Percentiles rank a stretch among this genome's conserved stretches.
Conservation (phyloP, 306 rosid species). For the Dryas octopetala region DNA sequence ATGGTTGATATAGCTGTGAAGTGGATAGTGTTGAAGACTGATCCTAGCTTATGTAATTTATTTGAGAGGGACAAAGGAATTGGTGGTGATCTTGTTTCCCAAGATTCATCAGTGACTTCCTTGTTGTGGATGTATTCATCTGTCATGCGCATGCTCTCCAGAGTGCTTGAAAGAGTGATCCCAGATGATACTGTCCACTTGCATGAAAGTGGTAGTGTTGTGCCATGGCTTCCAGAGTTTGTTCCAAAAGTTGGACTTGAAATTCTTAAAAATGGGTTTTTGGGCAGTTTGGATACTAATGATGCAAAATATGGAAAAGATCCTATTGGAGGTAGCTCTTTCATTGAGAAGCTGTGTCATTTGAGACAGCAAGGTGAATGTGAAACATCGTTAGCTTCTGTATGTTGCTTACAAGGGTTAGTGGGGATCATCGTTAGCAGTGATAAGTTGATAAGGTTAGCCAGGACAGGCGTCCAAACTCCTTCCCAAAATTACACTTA, state of each 20-base stretch:
- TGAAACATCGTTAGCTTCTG: slow-evolving; percentile 77
- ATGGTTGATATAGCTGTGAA: slow-evolving; percentile 79
- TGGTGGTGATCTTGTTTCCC: slow-evolving; percentile 24
- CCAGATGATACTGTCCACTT: slow-evolving; percentile 46
- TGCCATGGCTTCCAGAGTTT: slow-evolving; percentile 94
- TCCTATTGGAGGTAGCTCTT: slow-evolving; percentile 46
- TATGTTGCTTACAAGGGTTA: slow-evolving; percentile 68
- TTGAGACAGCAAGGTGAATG: slow-evolving; percentile 57
- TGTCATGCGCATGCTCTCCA: slow-evolving; percentile 61
- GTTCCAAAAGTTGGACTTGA: slow-evolving; percentile 85
- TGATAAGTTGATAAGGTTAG: slow-evolving; percentile 65
- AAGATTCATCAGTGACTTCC: slow-evolving; percentile 41
- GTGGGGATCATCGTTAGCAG: slow-evolving; percentile 43
- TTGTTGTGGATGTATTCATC: slow-evolving; percentile 84
- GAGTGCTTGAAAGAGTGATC: slow-evolving; percentile 65
- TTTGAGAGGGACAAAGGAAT: slow-evolving; percentile 43
- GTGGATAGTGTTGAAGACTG: slow-evolving; percentile 73
- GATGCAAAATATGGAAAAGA: slow-evolving; percentile 33
- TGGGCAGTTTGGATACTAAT: slow-evolving; percentile 39
- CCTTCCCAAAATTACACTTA: slow-evolving; percentile 40
- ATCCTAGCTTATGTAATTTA: slow-evolving; percentile 49
- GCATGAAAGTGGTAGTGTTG: slow-evolving; percentile 38
- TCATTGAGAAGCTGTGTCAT: slow-evolving; percentile 54
- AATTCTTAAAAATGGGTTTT: slow-evolving; percentile 56
- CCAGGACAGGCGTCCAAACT: slow-evolving; percentile 43